Evolutionary conservation across 495 filamentous ascomycete species (phyloP).

Genomic region (Neurospora tetraspora): DNA sequence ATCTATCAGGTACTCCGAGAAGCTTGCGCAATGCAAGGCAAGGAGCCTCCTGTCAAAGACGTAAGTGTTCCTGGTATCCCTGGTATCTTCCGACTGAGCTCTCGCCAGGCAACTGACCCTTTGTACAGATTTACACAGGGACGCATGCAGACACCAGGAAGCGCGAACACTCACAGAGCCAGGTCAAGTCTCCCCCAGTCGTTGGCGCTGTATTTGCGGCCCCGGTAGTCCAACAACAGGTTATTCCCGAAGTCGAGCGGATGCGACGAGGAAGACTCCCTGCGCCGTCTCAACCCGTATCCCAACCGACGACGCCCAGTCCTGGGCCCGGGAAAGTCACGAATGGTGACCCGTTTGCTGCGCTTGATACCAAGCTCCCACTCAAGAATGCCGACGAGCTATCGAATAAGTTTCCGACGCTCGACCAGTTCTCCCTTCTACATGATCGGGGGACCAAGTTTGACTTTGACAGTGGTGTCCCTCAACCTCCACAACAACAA

Average conservation of each 20-base stretch:
- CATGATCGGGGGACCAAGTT: conserved; percentile 82
- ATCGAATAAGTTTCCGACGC: conserved; percentile 73
- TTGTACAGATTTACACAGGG: conserved; percentile 67
- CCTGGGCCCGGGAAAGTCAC: conserved; percentile 64
- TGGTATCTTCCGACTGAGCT: neutral
- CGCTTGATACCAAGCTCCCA: conserved; percentile 58
- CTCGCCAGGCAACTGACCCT: conserved; percentile 11
- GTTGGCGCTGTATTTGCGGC: conserved; percentile 62
- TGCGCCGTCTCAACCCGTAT: conserved; percentile 32
- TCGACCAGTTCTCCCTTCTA: conserved; percentile 87
- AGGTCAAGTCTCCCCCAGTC: conserved; percentile 40
- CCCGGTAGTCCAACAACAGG: conserved; percentile 54
- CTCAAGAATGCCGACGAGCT: conserved; percentile 60
- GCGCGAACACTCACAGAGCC: conserved; percentile 17
- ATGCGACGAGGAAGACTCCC: conserved; percentile 86
- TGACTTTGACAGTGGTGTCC: conserved; percentile 58
- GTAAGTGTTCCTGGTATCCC: conserved; percentile 40
- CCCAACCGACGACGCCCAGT: conserved; percentile 47
- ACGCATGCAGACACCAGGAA: conserved; percentile 32
- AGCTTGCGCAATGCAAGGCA: conserved; percentile 79
- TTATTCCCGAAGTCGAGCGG: conserved; percentile 83
- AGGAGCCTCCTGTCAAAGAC: conserved; percentile 83
- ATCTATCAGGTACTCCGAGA: conserved; percentile 88
- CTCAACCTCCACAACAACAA: conserved; percentile 35
- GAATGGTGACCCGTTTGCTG: conserved; percentile 79